These are phyloP conservation scores for Coniochaeta prunicola DNA, from an alignment of 2,329 filamentous ascomycete species.

Conservation along the genomic window DNA sequence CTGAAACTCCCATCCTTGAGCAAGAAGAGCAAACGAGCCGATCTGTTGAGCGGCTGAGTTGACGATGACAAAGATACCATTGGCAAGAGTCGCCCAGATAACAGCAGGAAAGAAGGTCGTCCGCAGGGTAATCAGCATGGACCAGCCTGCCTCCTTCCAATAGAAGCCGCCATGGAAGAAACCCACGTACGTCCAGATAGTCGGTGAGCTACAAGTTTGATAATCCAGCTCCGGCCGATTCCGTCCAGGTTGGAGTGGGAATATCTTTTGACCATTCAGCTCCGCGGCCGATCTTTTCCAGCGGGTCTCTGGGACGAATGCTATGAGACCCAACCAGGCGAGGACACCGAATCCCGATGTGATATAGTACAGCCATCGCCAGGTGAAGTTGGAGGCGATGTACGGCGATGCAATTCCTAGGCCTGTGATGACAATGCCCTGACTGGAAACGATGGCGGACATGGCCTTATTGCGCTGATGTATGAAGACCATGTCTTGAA, in stretches of 20 bases:
- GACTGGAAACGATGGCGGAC: conserved; percentile 19
- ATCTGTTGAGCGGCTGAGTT: conserved; percentile 20
- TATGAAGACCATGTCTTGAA: conserved; percentile 30
- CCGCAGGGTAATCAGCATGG: conserved; percentile 21
- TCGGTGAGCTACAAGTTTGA: conserved; percentile 16
- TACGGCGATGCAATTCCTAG: conserved; percentile 20
- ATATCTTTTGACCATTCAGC: conserved; percentile 18
- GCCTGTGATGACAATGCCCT: conserved; percentile 21
- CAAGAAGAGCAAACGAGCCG: conserved; percentile 16
- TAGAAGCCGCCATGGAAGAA: conserved; percentile 22
- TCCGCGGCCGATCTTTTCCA: conserved; percentile 21
- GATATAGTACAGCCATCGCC: conserved; percentile 28
- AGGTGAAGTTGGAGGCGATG: conserved; percentile 21
- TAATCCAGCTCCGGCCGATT: conserved; percentile 20
- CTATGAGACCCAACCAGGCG: conserved; percentile 24
- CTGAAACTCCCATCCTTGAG: conserved; percentile 21
- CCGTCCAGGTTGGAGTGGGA: conserved; percentile 16
- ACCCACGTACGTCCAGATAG: conserved; percentile 22
- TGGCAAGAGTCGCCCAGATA: conserved; percentile 22
- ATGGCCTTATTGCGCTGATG: conserved; percentile 28
- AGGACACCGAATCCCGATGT: conserved; percentile 21
- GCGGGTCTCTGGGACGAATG: conserved; percentile 26
- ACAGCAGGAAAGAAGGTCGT: conserved; percentile 25
- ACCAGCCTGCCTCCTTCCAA: conserved; percentile 15
- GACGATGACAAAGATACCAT: conserved; percentile 19